Evolutionary conservation across 1,139 yeast species (phyloP), one percentile per base, ranked within the genome.

Genomic region (Taphrina deformans): DNA sequence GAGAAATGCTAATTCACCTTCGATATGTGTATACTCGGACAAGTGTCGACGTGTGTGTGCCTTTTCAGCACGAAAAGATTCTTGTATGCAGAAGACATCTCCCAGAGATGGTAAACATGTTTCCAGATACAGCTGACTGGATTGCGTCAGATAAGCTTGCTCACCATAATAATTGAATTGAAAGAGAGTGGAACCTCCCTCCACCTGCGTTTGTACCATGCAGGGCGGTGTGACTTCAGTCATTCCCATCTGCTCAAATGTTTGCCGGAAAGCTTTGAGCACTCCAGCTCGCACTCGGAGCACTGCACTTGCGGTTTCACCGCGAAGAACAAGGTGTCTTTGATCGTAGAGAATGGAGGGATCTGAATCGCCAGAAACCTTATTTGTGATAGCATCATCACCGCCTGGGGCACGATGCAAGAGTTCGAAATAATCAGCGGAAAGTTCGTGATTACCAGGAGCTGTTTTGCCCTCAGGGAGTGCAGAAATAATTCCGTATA

Each of bases 141-240:
- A 89, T 79, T 95, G 99, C 24, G 99, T 95, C 74, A 95, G 82
- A 78, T 81, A 95, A 16, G 99, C 99, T 76, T 92, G 95, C 80
- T 93, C 96, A 61, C 97, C 98, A 76, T 95, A 95, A 80, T 95
- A 95, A 76, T 89, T 88, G 81, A 95, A 81, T 73, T 87, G 86
- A 81, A 95, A 95, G 75, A 95, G 82, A 18, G 99, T 95, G 38
- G 97, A 88, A 65, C 99, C 99, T 76, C 99, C 99, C 80, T 95
- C 99, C 68, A 95, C 99, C 80, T 93, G 98, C 53, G 97, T 92
- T 80, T 95, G 99, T 67, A 95, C 99, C 98, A 95, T 92, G 79
- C 98, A 92, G 73, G 99, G 99, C 59, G 99, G 98, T 44, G 98
- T 93, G 68, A 95, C 97, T 81, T 95, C 99, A 55, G 85, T 79